These are phyloP conservation scores for Aciculosporium take DNA, from an alignment of 2,329 filamentous ascomycete species.

Conservation along the genomic window DNA sequence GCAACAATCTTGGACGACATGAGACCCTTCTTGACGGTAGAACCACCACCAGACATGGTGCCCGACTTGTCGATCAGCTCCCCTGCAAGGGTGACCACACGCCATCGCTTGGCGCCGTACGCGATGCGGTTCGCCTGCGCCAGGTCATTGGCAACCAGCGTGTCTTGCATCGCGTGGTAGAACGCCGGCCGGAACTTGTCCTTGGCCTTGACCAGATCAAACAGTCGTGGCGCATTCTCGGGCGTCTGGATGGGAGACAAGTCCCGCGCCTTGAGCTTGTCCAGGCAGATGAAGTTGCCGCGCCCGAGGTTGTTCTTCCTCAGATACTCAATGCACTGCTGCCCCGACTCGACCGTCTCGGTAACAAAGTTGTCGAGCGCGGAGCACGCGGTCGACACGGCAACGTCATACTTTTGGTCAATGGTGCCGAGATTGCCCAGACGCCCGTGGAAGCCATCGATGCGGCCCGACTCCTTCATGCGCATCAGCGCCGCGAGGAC, in stretches of 20 bases:
- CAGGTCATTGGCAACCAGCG: constrained; percentile 79
- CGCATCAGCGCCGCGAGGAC: constrained; percentile 87
- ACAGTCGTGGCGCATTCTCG: constrained; percentile 80
- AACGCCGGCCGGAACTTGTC: constrained; percentile 81
- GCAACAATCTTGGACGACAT: constrained; percentile 96
- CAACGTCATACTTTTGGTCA: constrained; percentile 85
- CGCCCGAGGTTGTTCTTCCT: constrained; percentile 94
- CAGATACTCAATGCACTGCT: constrained; percentile 95
- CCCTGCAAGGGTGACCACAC: constrained; percentile 87
- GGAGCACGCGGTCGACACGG: constrained; percentile 93
- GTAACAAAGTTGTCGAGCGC: constrained; percentile 92
- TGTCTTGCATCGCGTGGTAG: constrained; percentile 90
- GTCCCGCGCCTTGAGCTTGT: constrained; percentile 69
- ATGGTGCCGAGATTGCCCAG: constrained; percentile 90
- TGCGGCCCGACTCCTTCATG: constrained; percentile 87
- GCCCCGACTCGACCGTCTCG: constrained; percentile 86
- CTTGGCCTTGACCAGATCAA: constrained; percentile 83
- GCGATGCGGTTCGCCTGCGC: constrained; percentile 96
- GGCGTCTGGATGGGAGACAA: constrained; percentile 72
- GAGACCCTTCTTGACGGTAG: constrained; percentile 72
- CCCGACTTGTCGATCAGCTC: constrained; percentile 96
- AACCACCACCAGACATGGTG: constrained; percentile 97
- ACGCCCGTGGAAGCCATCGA: constrained; percentile 91
- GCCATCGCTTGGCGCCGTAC: constrained; percentile 85
- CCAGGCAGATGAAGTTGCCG: constrained; percentile 91